phyloP scores from a whole-genome alignment of 2,329 filamentous ascomycete species.

The Colletotrichum sp. region DNA sequence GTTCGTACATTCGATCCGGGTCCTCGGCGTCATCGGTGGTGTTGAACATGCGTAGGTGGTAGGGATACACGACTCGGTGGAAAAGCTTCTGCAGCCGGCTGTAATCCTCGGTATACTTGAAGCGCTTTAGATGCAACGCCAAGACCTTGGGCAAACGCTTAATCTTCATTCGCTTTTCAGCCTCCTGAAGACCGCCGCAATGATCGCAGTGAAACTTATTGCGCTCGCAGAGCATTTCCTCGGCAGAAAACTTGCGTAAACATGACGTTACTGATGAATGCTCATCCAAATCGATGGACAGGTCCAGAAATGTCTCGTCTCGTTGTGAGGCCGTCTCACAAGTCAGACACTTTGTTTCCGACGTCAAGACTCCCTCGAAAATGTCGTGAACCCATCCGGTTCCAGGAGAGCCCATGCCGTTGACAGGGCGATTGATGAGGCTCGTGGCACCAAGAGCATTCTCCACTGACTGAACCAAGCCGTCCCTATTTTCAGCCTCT shows the following conservation, averaged over 20 bases:
- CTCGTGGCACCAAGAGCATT: conserved; percentile 37
- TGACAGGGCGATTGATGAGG: conserved; percentile 27
- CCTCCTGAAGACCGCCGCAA: conserved; percentile 94
- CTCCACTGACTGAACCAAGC: conserved; percentile 57
- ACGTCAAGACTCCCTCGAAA: conserved; percentile 93
- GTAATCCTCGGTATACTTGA: conserved; percentile 97
- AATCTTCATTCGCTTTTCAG: conserved; percentile 99
- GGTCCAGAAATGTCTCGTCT: conserved; percentile 93
- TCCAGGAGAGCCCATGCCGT: conserved; percentile 61
- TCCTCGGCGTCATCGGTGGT: conserved; percentile 95
- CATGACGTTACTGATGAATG: conserved; percentile 97
- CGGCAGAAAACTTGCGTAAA: conserved; percentile 92
- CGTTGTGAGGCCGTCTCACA: conserved; percentile 95
- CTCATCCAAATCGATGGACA: conserved; percentile 94
- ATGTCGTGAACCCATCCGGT: conserved; percentile 96
- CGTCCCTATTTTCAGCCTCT: conserved; percentile 43
- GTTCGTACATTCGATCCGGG: conserved; percentile 90
- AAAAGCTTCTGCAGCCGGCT: conserved; percentile 95
- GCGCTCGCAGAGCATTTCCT: conserved; percentile 97
- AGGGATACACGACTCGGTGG: conserved; percentile 95
- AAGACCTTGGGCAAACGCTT: conserved; percentile 91
- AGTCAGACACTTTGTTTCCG: conserved; percentile 94
- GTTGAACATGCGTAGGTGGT: conserved; percentile 95
- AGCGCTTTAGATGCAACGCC: conserved; percentile 91
- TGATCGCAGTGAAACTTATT: conserved; percentile 99